A percentile compares a stretch with the other conserved stretches of the same genome.
Conservation (phyloP, 441 rosid genomes). For the Pelargonium cotyledonis region DNA sequence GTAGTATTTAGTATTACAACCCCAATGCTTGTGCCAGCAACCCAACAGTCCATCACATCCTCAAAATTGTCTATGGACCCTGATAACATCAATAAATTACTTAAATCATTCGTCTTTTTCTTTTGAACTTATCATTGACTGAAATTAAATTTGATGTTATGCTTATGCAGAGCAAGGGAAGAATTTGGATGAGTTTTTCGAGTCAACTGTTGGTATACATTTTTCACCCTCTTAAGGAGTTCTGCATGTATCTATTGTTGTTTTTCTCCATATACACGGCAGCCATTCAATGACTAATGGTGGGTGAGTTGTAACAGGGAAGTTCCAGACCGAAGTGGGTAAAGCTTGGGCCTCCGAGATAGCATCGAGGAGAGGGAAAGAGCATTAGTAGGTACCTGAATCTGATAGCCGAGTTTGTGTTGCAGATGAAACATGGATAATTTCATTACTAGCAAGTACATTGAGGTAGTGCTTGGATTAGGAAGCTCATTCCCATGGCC, state of each 20-base stretch:
- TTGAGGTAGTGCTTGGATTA: too few species aligned
- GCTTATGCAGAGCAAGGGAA: slow-evolving; percentile 72
- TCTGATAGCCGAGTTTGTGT: too few species aligned
- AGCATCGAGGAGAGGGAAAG: slow-evolving; percentile 58
- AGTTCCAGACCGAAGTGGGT: slow-evolving; percentile 83
- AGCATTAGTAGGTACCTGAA: slow-evolving; percentile 15
- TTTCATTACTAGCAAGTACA: too few species aligned
- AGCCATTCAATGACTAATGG: not conserved
- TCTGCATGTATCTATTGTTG: not conserved
- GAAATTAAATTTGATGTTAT: slow-evolving; percentile 20
- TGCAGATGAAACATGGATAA: too few species aligned
- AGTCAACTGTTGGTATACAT: slow-evolving; percentile 68
- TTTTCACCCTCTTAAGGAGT: not conserved
- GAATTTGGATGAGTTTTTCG: slow-evolving; percentile 73
- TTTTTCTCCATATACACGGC: not conserved
- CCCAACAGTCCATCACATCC: too few species aligned
- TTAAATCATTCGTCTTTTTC: too few species aligned
- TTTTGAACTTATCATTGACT: slow-evolving; percentile 13
- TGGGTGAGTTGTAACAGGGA: slow-evolving; percentile 43
- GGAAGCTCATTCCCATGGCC: too few species aligned
- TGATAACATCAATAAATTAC: too few species aligned
- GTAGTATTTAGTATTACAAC: too few species aligned
- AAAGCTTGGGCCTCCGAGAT: slow-evolving; percentile 90
- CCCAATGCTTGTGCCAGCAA: too few species aligned
- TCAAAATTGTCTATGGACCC: too few species aligned